Percentiles rank a stretch among this genome's conserved stretches.
Evolutionary conservation across 2,329 filamentous ascomycete genomes (phyloP).

Genomic region (Microcyclosporella mali): DNA sequence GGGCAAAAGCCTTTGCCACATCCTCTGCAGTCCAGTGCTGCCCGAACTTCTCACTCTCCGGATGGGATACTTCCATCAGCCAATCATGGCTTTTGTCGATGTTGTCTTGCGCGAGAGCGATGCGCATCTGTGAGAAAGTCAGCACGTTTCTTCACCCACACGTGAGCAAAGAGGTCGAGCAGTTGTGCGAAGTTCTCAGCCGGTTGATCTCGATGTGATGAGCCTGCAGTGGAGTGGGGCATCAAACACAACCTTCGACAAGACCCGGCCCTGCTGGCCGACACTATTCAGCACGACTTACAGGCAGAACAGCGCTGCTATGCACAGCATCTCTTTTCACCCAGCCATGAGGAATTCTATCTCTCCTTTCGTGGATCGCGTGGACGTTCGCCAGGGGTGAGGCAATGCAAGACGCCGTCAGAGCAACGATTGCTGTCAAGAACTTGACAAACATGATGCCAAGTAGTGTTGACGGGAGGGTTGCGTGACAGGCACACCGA

Average conservation of each 20-base stretch:
- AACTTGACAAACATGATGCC: conserved; percentile 4
- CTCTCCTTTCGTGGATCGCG: conserved; percentile 30
- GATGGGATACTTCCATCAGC: conserved; percentile 38
- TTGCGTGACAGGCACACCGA: too few relatives aligned
- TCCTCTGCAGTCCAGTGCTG: conserved; percentile 39
- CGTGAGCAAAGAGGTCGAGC: too few relatives aligned
- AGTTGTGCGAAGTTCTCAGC: too few relatives aligned
- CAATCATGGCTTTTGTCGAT: conserved; percentile 28
- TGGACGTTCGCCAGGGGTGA: conserved; percentile 20
- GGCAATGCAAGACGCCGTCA: conserved; percentile 16
- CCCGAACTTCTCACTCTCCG: conserved; percentile 38
- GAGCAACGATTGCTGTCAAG: conserved; percentile 1
- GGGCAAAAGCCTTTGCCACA: conserved; percentile 40
- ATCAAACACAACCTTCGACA: too few relatives aligned
- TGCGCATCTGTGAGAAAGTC: conserved; percentile 19
- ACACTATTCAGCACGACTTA: too few relatives aligned
- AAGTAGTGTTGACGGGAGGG: too few relatives aligned
- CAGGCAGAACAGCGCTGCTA: conserved; percentile 25
- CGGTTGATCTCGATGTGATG: too few relatives aligned
- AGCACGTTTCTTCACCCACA: too few relatives aligned
- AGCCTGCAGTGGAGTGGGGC: too few relatives aligned
- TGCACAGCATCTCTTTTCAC: conserved; percentile 22
- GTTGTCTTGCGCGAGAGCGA: conserved; percentile 32
- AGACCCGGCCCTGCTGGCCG: too few relatives aligned
- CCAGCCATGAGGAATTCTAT: conserved; percentile 26